Evolutionary conservation across 2,329 filamentous ascomycete genomes (phyloP).

Genomic region (Orbilia javanica): DNA sequence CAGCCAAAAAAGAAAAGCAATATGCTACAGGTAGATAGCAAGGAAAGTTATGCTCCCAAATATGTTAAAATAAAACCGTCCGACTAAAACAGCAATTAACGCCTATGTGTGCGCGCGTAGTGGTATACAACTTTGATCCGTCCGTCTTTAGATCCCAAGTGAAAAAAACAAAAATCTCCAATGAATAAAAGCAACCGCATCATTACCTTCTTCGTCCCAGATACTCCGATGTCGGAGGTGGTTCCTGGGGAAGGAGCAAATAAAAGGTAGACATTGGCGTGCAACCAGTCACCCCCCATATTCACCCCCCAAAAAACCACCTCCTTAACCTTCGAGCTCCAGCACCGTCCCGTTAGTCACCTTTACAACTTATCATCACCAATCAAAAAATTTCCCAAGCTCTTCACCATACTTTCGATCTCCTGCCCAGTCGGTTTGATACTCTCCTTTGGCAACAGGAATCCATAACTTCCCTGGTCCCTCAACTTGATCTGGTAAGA

Average conservation of each 20-base stretch:
- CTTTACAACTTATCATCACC: slow-evolving; percentile 29
- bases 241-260: not conserved
- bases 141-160: slow-evolving; percentile 9
- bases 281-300: not conserved
- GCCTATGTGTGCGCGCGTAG: slow-evolving; percentile 12
- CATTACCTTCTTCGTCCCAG: not conserved
- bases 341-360: not conserved
- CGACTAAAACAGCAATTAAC: slow-evolving; percentile 15
- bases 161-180: slow-evolving; percentile 4
- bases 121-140: slow-evolving; percentile 34
- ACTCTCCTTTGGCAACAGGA: slow-evolving; percentile 85
- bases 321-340: not conserved
- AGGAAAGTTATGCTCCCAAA: slow-evolving; percentile 1
- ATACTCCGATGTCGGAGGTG: not conserved
- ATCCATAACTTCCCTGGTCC: slow-evolving; percentile 94
- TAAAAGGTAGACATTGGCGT: not conserved
- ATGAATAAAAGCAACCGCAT: not conserved
- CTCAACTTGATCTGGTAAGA: slow-evolving; percentile 94
- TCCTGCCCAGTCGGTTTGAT: slow-evolving; percentile 93
- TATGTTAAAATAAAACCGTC: slow-evolving; percentile 4
- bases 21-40: slow-evolving; percentile 40
- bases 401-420: slow-evolving; percentile 60
- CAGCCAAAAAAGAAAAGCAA: not conserved
- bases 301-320: not conserved
- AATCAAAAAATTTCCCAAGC: slow-evolving; percentile 52